Evolutionary conservation across 352 stramenopile species (phyloP), one percentile per base, ranked within the genome.

Genomic region (Phytophthora sp.): DNA sequence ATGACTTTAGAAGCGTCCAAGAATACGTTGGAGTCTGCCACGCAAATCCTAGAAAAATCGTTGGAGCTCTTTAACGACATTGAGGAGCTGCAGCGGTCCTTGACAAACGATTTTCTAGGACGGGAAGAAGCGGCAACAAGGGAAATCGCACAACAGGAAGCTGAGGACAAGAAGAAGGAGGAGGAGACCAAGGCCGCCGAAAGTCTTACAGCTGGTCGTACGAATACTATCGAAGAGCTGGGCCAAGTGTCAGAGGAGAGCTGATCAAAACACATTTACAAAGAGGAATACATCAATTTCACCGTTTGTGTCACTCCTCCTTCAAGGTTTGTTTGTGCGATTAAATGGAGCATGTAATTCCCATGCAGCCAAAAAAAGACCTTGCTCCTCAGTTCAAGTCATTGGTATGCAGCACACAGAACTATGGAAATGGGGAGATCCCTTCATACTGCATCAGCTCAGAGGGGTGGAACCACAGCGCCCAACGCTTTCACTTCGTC

Each of bases 1-100:
- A 66, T 91, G 30, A 88, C 79, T 45, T 24, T 89, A 30, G 67
- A 76, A 13, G 66, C 82, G 32, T 86, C 80, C 7, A 75, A 76
- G 48, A 75, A 62, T 38, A 88, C 83, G 21, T 67, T 91, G 23
- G 72, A 79, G 28, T 83, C 81, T 21, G 72, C 82, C 2, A 76
- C 72, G 13, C 59, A 68, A n/a, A 71, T 91, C 9, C 62, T 93
- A 28, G 72, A 89, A 39, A 81, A 76, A 38, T 80, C 82, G 8
- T 56, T 93, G 1, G 72, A 82, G 41, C 53, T 89, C 15, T 68
- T 93, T 11, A 55, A 76, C 15, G 66, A 77, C 1, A 69, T 91
- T 20, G 82, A 91, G 48, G 28, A 66, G 5, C 38, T 82, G 31
- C 73, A 84, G 43, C 52, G 15, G 32, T 60, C n/a, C 11, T 64